Percentiles rank a stretch among this genome's conserved stretches.
These are phyloP conservation scores for Chrysosporium queenslandicum DNA, from an alignment of 2,329 filamentous ascomycete species.

Conservation along the genomic window DNA sequence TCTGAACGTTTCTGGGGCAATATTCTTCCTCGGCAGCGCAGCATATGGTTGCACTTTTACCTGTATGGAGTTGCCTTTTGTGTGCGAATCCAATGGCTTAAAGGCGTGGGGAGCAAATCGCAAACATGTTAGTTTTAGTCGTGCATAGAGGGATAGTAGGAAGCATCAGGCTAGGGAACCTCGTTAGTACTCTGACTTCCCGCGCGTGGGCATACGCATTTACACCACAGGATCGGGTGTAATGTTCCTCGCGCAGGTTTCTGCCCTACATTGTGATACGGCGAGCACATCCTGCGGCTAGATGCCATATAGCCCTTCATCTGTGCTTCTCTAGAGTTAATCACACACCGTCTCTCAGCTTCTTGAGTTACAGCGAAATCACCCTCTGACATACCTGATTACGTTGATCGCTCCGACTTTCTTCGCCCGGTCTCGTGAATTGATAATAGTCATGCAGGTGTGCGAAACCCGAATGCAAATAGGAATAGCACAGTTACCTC, in stretches of 20 bases:
- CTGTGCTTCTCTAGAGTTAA: not conserved
- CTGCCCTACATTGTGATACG: not conserved
- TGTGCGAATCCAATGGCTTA: no score
- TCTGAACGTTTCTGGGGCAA: no score
- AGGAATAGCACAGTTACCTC: not conserved
- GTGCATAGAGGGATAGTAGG: not conserved
- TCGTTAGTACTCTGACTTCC: no score
- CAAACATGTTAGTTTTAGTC: not conserved
- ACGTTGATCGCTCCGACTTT: not conserved
- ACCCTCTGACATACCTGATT: no score
- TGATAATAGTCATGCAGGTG: not conserved
- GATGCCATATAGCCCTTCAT: not conserved
- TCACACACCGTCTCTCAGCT: not conserved
- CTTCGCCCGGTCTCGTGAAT: not conserved
- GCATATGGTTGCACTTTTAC: no score
- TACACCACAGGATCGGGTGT: not conserved
- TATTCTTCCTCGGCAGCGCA: not conserved
- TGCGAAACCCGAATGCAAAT: not conserved
- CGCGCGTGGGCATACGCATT: not conserved
- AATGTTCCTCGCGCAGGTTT: not conserved
- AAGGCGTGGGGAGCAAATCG: no score
- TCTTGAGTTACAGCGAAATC: not conserved
- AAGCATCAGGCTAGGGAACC: not conserved
- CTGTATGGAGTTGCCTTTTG: no score
- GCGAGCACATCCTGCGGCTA: no score